Percentiles rank a stretch among this genome's conserved stretches.
Conservation (phyloP, 2,329 filamentous ascomycete genomes). For the Scedosporium minutisporum region DNA sequence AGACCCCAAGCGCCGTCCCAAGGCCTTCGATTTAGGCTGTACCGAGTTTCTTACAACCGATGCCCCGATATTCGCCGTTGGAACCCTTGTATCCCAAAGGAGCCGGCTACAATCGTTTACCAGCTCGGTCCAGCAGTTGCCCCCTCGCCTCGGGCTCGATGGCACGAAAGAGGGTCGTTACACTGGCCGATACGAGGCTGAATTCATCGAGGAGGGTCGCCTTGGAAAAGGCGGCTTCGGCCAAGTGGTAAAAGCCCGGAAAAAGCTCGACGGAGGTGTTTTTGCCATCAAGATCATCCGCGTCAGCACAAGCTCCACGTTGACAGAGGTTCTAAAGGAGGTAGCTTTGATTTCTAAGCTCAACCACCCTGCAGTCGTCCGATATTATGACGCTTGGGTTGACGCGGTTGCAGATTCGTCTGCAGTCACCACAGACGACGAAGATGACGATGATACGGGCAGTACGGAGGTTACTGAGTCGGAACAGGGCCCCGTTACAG, state of each 20-base stretch:
- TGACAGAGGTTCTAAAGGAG: conserved; percentile 76
- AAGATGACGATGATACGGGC: conserved; percentile 41
- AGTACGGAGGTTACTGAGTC: conserved; percentile 23
- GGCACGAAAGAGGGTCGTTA: neutral
- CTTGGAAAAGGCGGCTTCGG: conserved; percentile 93
- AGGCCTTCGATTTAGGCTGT: conserved; percentile 63
- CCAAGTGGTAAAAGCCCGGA: conserved; percentile 88
- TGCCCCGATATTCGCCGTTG: conserved; percentile 39
- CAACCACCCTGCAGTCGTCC: conserved; percentile 76
- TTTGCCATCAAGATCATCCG: conserved; percentile 97
- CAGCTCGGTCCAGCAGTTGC: conserved; percentile 21
- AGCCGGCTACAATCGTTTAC: conserved; percentile 18
- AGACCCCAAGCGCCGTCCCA: conserved; percentile 74
- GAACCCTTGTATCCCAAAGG: neutral
- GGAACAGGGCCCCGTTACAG: conserved; percentile 35
- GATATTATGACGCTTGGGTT: conserved; percentile 93
- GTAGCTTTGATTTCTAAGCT: conserved; percentile 85
- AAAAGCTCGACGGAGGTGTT: conserved; percentile 84
- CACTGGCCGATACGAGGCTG: conserved; percentile 64
- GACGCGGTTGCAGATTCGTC: conserved; percentile 54
- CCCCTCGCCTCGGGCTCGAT: conserved; percentile 8
- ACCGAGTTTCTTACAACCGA: conserved; percentile 59
- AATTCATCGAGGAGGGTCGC: conserved; percentile 83
- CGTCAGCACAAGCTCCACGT: conserved; percentile 36
- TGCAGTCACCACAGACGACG: conserved; percentile 34